Evolutionary conservation across 2,329 filamentous ascomycete genomes (phyloP), one percentile per base, ranked within the genome.

Genomic region (Verticillium klebahnii): DNA sequence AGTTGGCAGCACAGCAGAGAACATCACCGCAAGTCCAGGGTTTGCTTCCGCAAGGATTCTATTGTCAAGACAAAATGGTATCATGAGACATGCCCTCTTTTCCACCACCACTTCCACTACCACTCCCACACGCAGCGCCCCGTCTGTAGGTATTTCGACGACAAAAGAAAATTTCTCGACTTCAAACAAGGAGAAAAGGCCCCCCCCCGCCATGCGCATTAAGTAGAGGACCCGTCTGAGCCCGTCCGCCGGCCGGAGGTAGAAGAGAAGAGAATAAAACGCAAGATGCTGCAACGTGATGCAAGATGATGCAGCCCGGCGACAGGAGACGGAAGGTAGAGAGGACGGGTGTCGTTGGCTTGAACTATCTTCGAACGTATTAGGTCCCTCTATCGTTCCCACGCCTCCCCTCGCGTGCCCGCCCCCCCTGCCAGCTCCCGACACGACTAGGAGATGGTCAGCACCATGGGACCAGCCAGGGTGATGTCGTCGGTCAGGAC

Each of bases 401-500:
- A 14, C 5, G 5, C 40, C n/a, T 25, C n/a, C 19, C 19, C 3
- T 2, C n/a, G 17, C 11, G 17, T n/a, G 19, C 17, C 40, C n/a
- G 23, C n/a, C 19, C 40, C n/a, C n/a, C 11, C 19, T n/a, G 40
- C 19, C 40, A 14, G 14, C 34, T 25, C 19, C 19, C 19, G 11
- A 25, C 17, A 5, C 17, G 40, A 50, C 40, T 50, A 50, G 40
- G 80, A 82, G 56, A 85, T 72, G 57, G 79, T 75, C 73, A 88
- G 75, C 59, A 85, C 82, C 77, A 86, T 82, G 57, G 85, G 85
- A 1, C 87, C 89, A 67, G 89, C 88, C 66, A 91, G 77, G 57
- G 87, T 86, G 67, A 88, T 86, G 60, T 82, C 83, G 73, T 90
- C 87, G 2, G 81, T 83, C 64, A 89, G 71, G 40, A 78, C 73